Evolutionary conservation across 768 basidiomycete species (phyloP).

Genomic region (Hygrophorus pudorinus): DNA sequence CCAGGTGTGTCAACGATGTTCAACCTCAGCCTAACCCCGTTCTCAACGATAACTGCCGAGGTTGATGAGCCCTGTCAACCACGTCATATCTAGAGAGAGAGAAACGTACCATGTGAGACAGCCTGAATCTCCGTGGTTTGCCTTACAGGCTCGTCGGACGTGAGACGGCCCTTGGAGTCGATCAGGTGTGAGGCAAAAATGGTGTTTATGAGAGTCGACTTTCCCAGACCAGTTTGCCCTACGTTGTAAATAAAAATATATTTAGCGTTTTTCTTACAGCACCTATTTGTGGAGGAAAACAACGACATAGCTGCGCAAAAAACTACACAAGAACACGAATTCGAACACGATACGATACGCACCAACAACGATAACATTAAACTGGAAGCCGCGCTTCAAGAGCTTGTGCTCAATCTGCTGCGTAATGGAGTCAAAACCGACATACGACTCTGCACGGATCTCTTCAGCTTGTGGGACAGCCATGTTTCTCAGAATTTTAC

Average conservation of each 20-base stretch:
- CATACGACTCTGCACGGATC: conserved; percentile 87
- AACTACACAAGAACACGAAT: neutral
- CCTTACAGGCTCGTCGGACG: conserved; percentile 79
- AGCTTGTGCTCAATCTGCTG: conserved; percentile 99
- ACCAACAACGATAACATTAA: conserved; percentile 98
- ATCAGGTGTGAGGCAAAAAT: conserved; percentile 98
- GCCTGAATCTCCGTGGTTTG: conserved; percentile 97
- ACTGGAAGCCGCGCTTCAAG: conserved; percentile 97
- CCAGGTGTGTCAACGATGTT: conserved; percentile 99
- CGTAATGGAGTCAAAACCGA: conserved; percentile 97
- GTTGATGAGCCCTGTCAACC: neutral
- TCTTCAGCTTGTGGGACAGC: conserved; percentile 41
- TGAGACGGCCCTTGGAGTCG: conserved; percentile 91
- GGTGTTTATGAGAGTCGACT: conserved; percentile 98
- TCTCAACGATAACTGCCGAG: conserved; percentile 81
- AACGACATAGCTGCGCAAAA: conserved; percentile 5
- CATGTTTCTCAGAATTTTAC: conserved; percentile 13
- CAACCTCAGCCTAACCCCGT: conserved; percentile 86
- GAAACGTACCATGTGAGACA: conserved; percentile 75
- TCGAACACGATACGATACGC: conserved; percentile 21
- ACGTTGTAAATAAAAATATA: conserved; percentile 5
- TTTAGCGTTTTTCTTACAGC: neutral
- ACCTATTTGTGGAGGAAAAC: neutral
- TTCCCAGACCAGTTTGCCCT: conserved; percentile 98
- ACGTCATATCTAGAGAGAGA: neutral